Conservation (phyloP, 345 rosid species). For the Ceriops decandra region DNA sequence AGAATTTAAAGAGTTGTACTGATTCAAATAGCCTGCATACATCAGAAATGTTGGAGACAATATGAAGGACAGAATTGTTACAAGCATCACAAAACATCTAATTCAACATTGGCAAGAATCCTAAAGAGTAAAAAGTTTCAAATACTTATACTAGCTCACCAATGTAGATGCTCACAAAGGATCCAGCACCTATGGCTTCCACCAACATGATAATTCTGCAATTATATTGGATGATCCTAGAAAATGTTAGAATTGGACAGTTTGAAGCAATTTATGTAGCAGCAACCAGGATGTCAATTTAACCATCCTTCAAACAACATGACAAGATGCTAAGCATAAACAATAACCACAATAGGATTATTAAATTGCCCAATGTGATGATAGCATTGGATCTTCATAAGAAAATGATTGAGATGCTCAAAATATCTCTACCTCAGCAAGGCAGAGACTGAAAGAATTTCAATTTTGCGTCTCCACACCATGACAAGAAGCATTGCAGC, state of each 20-base stretch:
- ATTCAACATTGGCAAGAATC: neutral
- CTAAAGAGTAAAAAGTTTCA: neutral
- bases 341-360: neutral
- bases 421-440: conserved; percentile 53
- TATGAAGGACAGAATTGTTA: neutral
- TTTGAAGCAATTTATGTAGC: neutral
- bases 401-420: neutral
- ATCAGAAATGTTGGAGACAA: conserved; percentile 13
- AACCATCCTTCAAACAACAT: neutral
- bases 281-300: neutral
- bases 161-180: conserved; percentile 70
- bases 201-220: conserved; percentile 82
- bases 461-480: conserved; percentile 67
- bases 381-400: neutral
- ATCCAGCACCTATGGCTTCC: conserved; percentile 78
- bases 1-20: conserved; percentile 77
- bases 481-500: conserved; percentile 85
- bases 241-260: too few species aligned
- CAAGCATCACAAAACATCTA: conserved; percentile 6
- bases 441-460: conserved; percentile 57
- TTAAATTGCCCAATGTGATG: neutral
- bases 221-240: too few species aligned
- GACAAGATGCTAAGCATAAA: conserved; percentile 1
- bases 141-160: conserved; percentile 45
- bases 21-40: conserved; percentile 71